Base-by-base conservation (phyloP, 805 yeast genomes). In the Lipomyces anomalus region DNA sequence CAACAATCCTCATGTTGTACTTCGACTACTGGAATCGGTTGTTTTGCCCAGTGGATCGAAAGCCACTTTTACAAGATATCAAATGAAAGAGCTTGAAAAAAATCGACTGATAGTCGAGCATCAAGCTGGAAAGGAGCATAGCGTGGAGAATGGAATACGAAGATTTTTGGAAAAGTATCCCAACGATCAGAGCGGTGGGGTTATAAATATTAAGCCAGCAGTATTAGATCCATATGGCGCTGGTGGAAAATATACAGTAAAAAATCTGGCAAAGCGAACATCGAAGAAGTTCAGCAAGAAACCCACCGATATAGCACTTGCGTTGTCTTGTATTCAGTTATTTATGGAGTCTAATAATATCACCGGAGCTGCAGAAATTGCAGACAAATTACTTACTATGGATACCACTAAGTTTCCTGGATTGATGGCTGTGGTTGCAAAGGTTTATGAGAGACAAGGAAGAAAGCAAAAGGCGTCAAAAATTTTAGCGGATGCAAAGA, bases 381-480 rank as follows among this genome's bases (percentile, higher is more conserved):
- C 51, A 29, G 50, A 52, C 34, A 23, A 38, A 6, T 51, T 56
- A 35, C 43, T 29, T 11, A 28, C 32, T 23, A 45, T 23, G n/a
- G 51, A 42, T 4, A 46, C 30, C 6, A 26, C 32, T 3, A 42
- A 39, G 28, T 45, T 38, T 26, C 52, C 84, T 2, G 75, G 76
- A 3, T 59, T 82, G 37, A 66, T 74, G 33, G 76, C 78, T 22
- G 63, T 73, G 4, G 61, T 79, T 23, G 66, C 74, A 6, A 67
- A 75, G 11, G 57, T 80, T 4, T 77, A 74, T 59, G 81, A 76
- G 50, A 48, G 60, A 9, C 61, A 71, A 36, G 71, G 74, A 35
- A 65, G 73, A 38, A 60, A 59, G 23, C 59, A 59, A 37, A 59
- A 65, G 39, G 67, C 66, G 21, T 43, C 50, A 1, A 58, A 57